Evolutionary conservation across 208 protist species (phyloP), one percentile per base, ranked within the genome.

Genomic region (Herpetomonas samuelpessoai): DNA sequence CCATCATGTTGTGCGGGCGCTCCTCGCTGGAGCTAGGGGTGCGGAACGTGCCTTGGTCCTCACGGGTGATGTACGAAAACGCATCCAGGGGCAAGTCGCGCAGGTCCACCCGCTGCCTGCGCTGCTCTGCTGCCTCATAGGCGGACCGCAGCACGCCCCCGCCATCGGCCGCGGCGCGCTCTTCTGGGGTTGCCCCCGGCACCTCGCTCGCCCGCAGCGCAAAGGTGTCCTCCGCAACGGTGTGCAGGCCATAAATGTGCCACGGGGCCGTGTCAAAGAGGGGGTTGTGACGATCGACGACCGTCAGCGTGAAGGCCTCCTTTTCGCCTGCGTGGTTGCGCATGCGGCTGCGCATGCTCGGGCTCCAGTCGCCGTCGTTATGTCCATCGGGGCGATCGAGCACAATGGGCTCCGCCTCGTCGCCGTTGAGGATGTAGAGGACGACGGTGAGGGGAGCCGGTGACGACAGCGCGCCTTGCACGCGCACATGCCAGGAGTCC

Each of bases 401-500:
- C 53, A 70, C 62, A 1, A 85, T 39, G 22, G 56, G 24, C 62
- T 82, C 79, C 58, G 53, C 57, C 45, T 41, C 59, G 39, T 86
- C 63, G 10, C 50, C 65, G 59, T 91, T 85, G 10, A 80, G 69
- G 19, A 94, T 57, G 64, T 91, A 94, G 25, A 94, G 55, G 25
- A 90, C 76, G 27, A 94, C 62, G 10, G 65, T 64, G 0, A 94
- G 39, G 7, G 79, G 67, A 10, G 46, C 60, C n/a, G 41, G 53
- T 4, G 65, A 61, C 48, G 85, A 73, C 56, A 83, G 58, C 6
- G 60, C 63, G 26, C 75, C 76, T 62, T 91, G 88, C 49, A 91
- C 60, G 39, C 88, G 83, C 53, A 91, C 84, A 48, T 94, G 84
- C 84, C 88, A 94, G 10, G 81, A 63, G 22, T 83, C 71, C 6